A percentile compares a stretch with the other conserved stretches of the same genome.
phyloP scores from a whole-genome alignment of 169 alveolate genomes.

The Besnoitia besnoiti region DNA sequence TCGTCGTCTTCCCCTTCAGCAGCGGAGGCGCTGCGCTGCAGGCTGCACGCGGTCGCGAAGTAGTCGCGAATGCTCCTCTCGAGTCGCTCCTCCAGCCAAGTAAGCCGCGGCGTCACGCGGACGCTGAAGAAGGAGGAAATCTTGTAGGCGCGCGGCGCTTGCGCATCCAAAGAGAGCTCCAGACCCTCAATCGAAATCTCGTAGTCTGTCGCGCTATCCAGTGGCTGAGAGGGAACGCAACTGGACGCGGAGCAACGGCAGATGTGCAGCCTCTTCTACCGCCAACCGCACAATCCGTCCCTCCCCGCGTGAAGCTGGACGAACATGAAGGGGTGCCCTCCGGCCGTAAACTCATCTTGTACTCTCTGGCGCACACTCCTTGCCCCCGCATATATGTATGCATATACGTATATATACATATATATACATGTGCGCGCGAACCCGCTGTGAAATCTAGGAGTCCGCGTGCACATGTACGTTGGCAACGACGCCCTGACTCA shows the following conservation, averaged over 20 bases:
- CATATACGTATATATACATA: background rate
- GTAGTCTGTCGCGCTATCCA: background rate
- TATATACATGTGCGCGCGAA: too few relatives aligned
- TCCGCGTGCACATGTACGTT: background rate
- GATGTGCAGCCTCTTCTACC: too few relatives aligned
- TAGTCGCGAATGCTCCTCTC: conserved; percentile 1
- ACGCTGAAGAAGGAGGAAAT: conserved; percentile 5
- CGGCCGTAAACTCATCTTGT: too few relatives aligned
- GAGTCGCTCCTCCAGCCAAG: background rate
- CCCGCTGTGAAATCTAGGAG: background rate
- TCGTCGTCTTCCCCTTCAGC: too few relatives aligned
- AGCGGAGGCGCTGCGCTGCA: background rate
- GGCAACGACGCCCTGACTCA: background rate
- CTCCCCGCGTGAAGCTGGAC: too few relatives aligned
- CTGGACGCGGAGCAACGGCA: too few relatives aligned
- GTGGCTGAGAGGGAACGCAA: background rate
- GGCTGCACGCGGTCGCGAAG: background rate
- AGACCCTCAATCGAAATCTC: conserved; percentile 32
- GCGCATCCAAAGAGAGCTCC: conserved; percentile 18
- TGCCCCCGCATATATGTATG: background rate
- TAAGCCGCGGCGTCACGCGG: conserved; percentile 20
- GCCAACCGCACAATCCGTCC: too few relatives aligned
- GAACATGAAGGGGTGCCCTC: too few relatives aligned
- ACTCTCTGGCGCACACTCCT: too few relatives aligned
- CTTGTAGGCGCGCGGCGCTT: conserved; percentile 1